A percentile compares a stretch with the other conserved stretches of the same genome.
Evolutionary conservation across 345 rosid genomes (phyloP).

Genomic region (Lenwebbia sp.): DNA sequence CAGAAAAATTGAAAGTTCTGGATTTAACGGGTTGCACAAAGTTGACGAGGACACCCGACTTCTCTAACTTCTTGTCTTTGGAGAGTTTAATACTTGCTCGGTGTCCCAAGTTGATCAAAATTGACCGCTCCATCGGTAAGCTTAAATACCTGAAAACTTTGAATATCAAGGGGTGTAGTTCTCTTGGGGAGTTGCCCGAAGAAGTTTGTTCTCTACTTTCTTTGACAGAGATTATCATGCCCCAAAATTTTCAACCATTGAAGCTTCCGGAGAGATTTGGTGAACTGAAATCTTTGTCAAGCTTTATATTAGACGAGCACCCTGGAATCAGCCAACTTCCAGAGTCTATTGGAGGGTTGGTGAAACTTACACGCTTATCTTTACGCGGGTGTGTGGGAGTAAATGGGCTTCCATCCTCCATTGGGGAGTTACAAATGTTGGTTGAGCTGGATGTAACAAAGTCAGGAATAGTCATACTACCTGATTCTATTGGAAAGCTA

Average conservation of each 20-base stretch:
- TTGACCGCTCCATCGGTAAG: not conserved
- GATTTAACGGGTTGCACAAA: too few relatives aligned
- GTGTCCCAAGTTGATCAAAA: too few relatives aligned
- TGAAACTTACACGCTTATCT: not conserved
- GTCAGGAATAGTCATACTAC: not conserved
- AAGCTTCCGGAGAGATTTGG: not conserved
- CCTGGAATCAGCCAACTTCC: not conserved
- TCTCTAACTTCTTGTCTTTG: too few relatives aligned
- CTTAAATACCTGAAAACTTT: not conserved
- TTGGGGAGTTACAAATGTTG: not conserved
- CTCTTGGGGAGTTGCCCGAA: not conserved
- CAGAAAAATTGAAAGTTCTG: too few relatives aligned
- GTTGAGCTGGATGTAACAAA: not conserved
- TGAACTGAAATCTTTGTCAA: not conserved
- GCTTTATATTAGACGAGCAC: not conserved
- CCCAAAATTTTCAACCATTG: not conserved
- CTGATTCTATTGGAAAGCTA: not conserved
- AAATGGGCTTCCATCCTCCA: not conserved
- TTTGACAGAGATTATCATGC: not conserved
- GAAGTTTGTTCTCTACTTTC: not conserved
- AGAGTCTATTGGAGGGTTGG: not conserved
- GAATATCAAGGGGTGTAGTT: not conserved
- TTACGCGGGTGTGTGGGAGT: not conserved
- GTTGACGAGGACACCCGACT: too few relatives aligned
- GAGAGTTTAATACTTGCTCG: too few relatives aligned